A percentile compares a stretch with the other conserved stretches of the same genome.
phyloP scores from a whole-genome alignment of 768 basidiomycete species.

The Suillus luteus region DNA sequence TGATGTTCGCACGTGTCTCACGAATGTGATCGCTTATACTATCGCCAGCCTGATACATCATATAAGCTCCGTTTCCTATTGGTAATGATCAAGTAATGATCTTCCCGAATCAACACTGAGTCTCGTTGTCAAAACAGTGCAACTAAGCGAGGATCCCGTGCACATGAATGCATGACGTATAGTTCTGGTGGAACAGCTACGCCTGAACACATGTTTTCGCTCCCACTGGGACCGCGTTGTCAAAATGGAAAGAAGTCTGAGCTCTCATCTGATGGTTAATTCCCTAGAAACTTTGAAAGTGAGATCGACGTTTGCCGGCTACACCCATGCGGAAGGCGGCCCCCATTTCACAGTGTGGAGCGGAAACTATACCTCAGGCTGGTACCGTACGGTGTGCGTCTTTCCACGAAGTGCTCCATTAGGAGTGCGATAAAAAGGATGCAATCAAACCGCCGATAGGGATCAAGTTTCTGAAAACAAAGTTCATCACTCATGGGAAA shows the following conservation, averaged over 20 bases:
- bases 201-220: background rate
- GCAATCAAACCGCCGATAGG: background rate
- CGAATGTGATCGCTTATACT: constrained; percentile 3
- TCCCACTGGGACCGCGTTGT: constrained; percentile 1
- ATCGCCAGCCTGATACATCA: constrained; percentile 19
- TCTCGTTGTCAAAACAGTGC: background rate
- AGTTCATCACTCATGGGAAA: background rate
- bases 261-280: background rate
- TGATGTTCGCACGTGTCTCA: background rate
- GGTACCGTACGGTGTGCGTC: too few species aligned
- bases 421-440: constrained; percentile 3
- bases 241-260: background rate
- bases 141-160: background rate
- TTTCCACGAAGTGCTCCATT: constrained; percentile 5
- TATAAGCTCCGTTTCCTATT: background rate
- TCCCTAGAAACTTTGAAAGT: background rate
- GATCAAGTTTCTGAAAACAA: background rate
- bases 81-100: too few species aligned
- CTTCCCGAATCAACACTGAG: background rate
- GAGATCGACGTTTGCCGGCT: background rate
- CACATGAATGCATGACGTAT: background rate
- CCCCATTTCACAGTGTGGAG: background rate
- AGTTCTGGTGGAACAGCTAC: background rate
- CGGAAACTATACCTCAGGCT: background rate
- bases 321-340: background rate